Evolutionary conservation across 1,284 basidiomycete species (phyloP), one percentile per base, ranked within the genome.

Genomic region (Marasmius fiardii): DNA sequence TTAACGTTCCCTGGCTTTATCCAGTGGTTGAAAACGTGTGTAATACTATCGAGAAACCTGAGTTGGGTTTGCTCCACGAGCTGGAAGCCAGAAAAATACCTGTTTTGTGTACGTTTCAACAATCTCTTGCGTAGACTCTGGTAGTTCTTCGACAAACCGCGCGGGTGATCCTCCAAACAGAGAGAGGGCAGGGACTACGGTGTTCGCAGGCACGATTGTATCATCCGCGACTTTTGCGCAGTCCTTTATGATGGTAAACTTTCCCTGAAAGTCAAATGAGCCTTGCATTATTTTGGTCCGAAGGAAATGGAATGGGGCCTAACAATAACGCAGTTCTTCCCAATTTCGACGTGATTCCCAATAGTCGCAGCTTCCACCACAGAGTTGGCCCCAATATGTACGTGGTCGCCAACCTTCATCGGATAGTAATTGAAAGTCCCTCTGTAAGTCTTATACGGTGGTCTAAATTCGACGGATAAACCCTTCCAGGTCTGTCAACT

Each of bases 341-440:
- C 96, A 58, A 99, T 97, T 65, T 95, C 88, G 37, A 98, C 95
- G 63, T 95, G 88, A 66, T 88, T 92, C 1, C 97, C 97, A 33
- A 99, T 93, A 2, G 88, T 90, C 0, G 95, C 95, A 1, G 97
- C 96, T 73, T 99, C 95, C 14, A 99, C 82, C 52, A 99, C 85
- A 28, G 85, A 86, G 58, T 86, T 84, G 16, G 89, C 82, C 4
- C 96, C 97, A 50, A 99, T 92, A 58, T 94, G 88, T 24, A 98
- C 96, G 68, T 93, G 88, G 71, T 99, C 95, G 1, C 93, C 92
- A 26, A 99, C 86, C 69, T 96, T 95, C 86, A 98, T 93, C 1
- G 97, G 96, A 67, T 98, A 98, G 72, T 97, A 98, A 64, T 97
- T 98, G 80, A 97, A 98, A 57, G 87, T 85, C 51, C 92, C 92